These are phyloP conservation scores for Gossypium turneri DNA, from an alignment of 345 rosid species.

Conservation along the genomic window DNA sequence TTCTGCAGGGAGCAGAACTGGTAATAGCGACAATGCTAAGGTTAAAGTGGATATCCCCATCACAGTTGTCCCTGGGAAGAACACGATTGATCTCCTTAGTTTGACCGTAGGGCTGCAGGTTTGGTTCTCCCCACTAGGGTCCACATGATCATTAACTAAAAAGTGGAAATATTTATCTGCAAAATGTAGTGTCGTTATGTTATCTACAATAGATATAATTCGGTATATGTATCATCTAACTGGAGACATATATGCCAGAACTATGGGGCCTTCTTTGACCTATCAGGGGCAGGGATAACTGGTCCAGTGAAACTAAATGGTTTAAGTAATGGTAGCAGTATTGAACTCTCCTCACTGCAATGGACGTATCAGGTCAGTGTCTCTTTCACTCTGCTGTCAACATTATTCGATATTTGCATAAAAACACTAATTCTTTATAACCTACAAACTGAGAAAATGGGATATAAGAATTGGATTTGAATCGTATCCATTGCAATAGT, in stretches of 20 bases:
- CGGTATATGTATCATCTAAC: conserved; percentile 3
- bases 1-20: conserved; percentile 63
- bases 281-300: conserved; percentile 73
- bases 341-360: conserved; percentile 60
- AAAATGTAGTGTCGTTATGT: background rate
- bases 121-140: conserved; percentile 12
- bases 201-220: conserved; percentile 2
- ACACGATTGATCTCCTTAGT: conserved; percentile 78
- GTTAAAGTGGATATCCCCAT: conserved; percentile 63
- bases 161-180: background rate
- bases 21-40: conserved; percentile 43
- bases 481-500: background rate
- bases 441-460: background rate
- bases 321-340: conserved; percentile 42
- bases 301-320: conserved; percentile 81
- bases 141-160: conserved; percentile 8
- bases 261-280: conserved; percentile 83
- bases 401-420: background rate
- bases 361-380: conserved; percentile 88
- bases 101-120: conserved; percentile 98
- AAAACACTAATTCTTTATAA: conserved; percentile 1
- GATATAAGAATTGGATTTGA: background rate
- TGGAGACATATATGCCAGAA: conserved; percentile 44
- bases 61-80: conserved; percentile 58
- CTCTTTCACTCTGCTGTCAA: background rate